Conservation (phyloP, 306 rosid genomes). For the Prunus dulcis region DNA sequence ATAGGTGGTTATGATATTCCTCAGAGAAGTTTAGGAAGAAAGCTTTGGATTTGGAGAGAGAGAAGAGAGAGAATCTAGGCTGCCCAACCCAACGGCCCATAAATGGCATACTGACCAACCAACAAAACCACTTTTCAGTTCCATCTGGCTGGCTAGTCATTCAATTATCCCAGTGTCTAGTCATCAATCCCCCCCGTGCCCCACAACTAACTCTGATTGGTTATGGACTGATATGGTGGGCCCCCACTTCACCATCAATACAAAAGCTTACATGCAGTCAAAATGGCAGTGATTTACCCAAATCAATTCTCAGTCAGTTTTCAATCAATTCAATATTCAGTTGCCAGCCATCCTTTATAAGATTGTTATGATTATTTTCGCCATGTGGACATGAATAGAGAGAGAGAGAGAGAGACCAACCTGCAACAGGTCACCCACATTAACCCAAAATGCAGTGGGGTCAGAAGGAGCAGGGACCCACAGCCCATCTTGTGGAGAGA, state of each 20-base stretch:
- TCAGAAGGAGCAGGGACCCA: slow-evolving; percentile 80
- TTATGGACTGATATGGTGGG: slow-evolving; percentile 8
- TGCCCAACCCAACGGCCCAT: not conserved
- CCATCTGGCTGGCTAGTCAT: not conserved
- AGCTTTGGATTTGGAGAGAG: too few relatives aligned
- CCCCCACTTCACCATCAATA: slow-evolving; percentile 5
- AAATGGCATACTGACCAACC: not conserved
- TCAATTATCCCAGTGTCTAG: not conserved
- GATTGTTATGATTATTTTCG: not conserved
- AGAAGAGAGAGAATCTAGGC: too few relatives aligned
- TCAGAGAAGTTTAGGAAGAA: too few relatives aligned
- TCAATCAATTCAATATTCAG: slow-evolving; percentile 16
- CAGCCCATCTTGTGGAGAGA: slow-evolving; percentile 46
- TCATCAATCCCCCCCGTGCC: not conserved
- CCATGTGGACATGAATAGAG: not conserved
- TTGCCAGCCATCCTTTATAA: not conserved
- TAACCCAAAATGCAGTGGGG: slow-evolving; percentile 66
- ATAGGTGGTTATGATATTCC: too few relatives aligned
- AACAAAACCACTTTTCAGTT: not conserved
- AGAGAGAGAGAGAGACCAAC: slow-evolving; percentile 23
- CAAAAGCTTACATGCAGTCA: slow-evolving; percentile 15
- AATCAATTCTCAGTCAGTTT: slow-evolving; percentile 19
- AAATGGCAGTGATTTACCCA: slow-evolving; percentile 15
- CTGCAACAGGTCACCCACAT: slow-evolving; percentile 76
- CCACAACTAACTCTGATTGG: slow-evolving; percentile 7